Evolutionary conservation across 306 rosid species (phyloP).

Genomic region (Alnus glutinosa): DNA sequence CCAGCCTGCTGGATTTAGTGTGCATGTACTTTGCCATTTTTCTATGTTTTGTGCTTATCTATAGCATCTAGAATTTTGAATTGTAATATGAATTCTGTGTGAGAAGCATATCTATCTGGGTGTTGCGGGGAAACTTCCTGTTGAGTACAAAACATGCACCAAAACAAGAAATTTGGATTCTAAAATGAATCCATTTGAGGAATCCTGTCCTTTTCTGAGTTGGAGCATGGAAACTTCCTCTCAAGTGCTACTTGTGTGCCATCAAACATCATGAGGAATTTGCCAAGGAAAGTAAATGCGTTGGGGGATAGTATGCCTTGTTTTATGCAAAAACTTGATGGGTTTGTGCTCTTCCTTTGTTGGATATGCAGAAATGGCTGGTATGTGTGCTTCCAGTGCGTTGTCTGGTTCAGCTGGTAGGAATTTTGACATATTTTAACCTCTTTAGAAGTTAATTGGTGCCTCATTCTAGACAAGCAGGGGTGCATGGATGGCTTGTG

Average conservation of each 20-base stretch:
- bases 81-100: constrained; percentile 11
- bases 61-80: background rate
- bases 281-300: background rate
- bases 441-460: background rate
- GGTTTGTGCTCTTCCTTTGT: background rate
- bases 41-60: constrained; percentile 3
- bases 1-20: constrained; percentile 8
- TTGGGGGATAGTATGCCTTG: background rate
- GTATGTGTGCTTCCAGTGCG: background rate
- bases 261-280: background rate
- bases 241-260: background rate
- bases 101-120: constrained; percentile 13
- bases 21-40: background rate
- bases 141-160: constrained; percentile 3
- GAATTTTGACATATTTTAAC: background rate
- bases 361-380: background rate
- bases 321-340: background rate
- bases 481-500: background rate
- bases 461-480: background rate
- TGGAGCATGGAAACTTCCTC: constrained; percentile 19
- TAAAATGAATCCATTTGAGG: background rate
- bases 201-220: constrained; percentile 7
- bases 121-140: constrained; percentile 22
- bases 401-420: background rate
- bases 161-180: constrained; percentile 12